Percentiles rank a stretch among this genome's conserved stretches.
Conservation (phyloP, 345 rosid species). For the Citrus cavaleriei region DNA sequence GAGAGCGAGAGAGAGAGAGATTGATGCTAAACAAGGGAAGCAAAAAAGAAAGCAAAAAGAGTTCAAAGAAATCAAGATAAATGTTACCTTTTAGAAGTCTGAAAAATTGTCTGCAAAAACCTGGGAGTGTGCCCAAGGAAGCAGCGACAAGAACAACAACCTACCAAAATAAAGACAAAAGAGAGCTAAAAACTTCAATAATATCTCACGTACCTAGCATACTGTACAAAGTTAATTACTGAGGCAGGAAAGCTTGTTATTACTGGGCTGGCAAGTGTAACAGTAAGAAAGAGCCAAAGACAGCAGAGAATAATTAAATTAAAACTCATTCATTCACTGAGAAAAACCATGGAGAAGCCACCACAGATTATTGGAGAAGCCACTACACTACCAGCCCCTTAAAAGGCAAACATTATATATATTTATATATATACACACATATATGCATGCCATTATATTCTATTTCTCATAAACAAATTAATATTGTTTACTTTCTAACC, state of each 20-base stretch:
- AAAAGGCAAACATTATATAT: background rate
- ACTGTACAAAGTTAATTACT: slow-evolving; percentile 10
- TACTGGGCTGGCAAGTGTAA: background rate
- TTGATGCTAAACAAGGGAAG: no score
- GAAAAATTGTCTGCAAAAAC: slow-evolving; percentile 29
- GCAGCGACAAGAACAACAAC: slow-evolving; percentile 42
- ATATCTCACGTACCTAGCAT: slow-evolving; percentile 10
- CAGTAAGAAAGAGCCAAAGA: slow-evolving; percentile 2
- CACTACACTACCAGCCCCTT: no score
- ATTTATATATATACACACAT: no score
- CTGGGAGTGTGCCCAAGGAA: slow-evolving; percentile 41
- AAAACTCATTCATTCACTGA: background rate
- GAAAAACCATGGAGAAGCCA: background rate
- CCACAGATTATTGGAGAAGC: no score
- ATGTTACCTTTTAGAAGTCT: slow-evolving; percentile 32
- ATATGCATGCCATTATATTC: background rate
- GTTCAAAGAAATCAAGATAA: slow-evolving; percentile 6
- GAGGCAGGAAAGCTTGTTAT: slow-evolving; percentile 21
- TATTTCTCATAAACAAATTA: background rate
- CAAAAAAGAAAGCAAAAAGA: background rate
- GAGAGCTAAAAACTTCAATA: slow-evolving; percentile 16
- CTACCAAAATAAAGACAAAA: slow-evolving; percentile 24
- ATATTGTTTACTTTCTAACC: background rate
- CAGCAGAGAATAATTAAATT: background rate
- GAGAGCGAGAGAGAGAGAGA: rapidly evolving